These are phyloP conservation scores for Diaporthe sp. DNA, from an alignment of 2,329 filamentous ascomycete genomes.

Conservation along the genomic window DNA sequence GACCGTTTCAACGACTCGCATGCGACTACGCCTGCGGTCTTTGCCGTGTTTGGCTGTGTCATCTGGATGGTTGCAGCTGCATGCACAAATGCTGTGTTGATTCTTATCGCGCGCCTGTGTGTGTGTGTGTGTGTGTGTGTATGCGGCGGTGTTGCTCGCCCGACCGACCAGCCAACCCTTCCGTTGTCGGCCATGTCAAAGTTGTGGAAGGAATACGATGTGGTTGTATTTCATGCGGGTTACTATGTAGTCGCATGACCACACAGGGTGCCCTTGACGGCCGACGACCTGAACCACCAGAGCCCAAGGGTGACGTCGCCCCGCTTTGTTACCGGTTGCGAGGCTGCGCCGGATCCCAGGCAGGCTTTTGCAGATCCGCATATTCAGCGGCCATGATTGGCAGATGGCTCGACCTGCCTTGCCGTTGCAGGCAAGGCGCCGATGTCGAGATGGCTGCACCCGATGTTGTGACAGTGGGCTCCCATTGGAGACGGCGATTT, in stretches of 20 bases:
- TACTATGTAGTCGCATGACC: not conserved
- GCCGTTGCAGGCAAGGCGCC: constrained; percentile 32
- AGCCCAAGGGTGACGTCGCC: constrained; percentile 11
- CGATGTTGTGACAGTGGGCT: constrained; percentile 20
- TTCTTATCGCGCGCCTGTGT: not conserved
- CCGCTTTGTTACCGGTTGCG: constrained; percentile 19
- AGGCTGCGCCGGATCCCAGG: not conserved
- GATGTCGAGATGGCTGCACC: constrained; percentile 38
- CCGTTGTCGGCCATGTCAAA: constrained; percentile 31
- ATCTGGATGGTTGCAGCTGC: constrained; percentile 20
- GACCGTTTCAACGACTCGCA: constrained; percentile 15
- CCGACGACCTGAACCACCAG: not conserved
- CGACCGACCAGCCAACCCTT: not conserved
- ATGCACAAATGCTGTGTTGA: constrained; percentile 1
- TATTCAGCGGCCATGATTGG: constrained; percentile 11
- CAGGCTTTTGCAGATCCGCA: constrained; percentile 14
- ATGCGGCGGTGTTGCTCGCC: not conserved
- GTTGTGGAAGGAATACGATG: constrained; percentile 14
- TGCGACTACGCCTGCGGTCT: constrained; percentile 1
- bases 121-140: not conserved
- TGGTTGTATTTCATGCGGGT: constrained; percentile 30
- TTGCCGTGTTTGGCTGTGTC: constrained; percentile 10
- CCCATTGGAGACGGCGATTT: constrained; percentile 7
- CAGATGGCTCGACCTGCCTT: not conserved
- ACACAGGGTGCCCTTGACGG: constrained; percentile 8